phyloP scores from a whole-genome alignment of 495 filamentous ascomycete genomes.

The Acidiella bohemica region DNA sequence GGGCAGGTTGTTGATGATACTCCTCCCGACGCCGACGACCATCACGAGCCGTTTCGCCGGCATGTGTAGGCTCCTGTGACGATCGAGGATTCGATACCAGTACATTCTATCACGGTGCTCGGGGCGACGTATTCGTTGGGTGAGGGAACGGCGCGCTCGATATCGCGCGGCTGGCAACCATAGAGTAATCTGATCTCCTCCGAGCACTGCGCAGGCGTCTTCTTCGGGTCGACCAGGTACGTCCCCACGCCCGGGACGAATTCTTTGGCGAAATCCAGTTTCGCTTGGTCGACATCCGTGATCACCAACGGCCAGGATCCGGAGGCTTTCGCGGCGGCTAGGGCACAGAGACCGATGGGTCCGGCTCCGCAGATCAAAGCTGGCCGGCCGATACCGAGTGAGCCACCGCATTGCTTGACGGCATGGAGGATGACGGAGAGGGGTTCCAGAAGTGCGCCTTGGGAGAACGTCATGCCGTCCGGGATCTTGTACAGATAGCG shows the following conservation, averaged over 20 bases:
- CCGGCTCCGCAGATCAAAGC: conserved; percentile 37
- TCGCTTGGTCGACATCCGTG: conserved; percentile 43
- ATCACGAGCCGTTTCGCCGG: conserved; percentile 47
- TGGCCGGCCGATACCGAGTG: conserved; percentile 28
- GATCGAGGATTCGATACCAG: conserved; percentile 47
- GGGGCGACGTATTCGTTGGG: conserved; percentile 3
- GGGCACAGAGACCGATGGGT: conserved; percentile 38
- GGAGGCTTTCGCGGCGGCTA: conserved; percentile 41
- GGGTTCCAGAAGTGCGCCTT: conserved; percentile 40
- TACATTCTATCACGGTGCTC: conserved; percentile 46
- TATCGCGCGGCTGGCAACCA: not conserved
- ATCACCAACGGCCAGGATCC: conserved; percentile 52
- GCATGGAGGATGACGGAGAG: conserved; percentile 35
- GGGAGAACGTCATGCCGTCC: conserved; percentile 30
- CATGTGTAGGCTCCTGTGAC: conserved; percentile 42
- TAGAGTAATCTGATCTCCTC: conserved; percentile 20
- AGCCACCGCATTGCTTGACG: conserved; percentile 17
- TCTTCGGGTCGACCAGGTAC: conserved; percentile 36
- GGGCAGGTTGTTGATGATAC: conserved; percentile 47
- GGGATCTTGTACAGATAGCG: conserved; percentile 38
- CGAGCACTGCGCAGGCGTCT: conserved; percentile 39
- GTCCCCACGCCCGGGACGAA: conserved; percentile 43
- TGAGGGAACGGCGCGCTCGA: not conserved
- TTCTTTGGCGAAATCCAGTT: conserved; percentile 45
- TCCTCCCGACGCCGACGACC: conserved; percentile 49